phyloP scores from a whole-genome alignment of 768 basidiomycete species.

The Sarcodon aspratus region DNA sequence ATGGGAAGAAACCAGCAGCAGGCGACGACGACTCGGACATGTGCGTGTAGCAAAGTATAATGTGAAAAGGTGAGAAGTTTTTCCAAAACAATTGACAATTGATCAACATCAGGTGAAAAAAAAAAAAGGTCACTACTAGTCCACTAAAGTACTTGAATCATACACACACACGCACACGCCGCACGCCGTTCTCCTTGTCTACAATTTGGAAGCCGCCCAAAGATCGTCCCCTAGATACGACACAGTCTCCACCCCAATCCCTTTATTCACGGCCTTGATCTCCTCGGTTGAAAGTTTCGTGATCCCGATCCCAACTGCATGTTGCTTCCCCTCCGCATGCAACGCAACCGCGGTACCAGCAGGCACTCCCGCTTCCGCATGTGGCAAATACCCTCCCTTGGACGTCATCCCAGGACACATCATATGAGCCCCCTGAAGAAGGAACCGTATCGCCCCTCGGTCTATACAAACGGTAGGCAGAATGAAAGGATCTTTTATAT shows the following conservation, averaged over 20 bases:
- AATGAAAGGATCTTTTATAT: constrained; percentile 69
- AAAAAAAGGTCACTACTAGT: too few species aligned
- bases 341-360: constrained; percentile 79
- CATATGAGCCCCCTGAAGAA: constrained; percentile 89
- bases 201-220: constrained; percentile 62
- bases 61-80: too few species aligned
- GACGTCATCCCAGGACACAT: constrained; percentile 98
- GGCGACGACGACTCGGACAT: too few species aligned
- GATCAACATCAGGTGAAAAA: too few species aligned
- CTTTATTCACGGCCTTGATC: constrained; percentile 84
- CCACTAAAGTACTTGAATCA: too few species aligned
- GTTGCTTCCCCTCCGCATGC: constrained; percentile 91
- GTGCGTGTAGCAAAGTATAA: too few species aligned
- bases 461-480: constrained; percentile 85
- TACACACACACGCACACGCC: too few species aligned
- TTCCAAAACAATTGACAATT: too few species aligned
- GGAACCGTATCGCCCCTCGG: constrained; percentile 95
- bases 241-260: constrained; percentile 79
- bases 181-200: constrained; percentile 2
- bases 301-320: constrained; percentile 79
- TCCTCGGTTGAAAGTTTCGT: constrained; percentile 77
- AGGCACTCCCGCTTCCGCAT: constrained; percentile 52
- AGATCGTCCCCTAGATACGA: constrained; percentile 83
- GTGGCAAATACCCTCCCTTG: constrained; percentile 78
- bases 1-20: too few species aligned